phyloP scores from a whole-genome alignment of 805 yeast genomes.

The Wickerhamomyces kurtzmanii region DNA sequence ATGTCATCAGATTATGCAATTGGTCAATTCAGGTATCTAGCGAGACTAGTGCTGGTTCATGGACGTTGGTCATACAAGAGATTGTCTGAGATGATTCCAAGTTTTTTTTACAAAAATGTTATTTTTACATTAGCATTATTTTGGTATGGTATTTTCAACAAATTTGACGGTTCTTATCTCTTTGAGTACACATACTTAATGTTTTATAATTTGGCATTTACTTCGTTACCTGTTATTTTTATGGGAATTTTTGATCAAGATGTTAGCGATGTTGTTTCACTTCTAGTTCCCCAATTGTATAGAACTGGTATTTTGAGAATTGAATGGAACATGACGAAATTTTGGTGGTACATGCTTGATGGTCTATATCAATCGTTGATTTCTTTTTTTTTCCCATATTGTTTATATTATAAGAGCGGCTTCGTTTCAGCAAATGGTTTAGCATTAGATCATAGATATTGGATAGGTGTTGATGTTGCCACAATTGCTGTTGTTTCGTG shows the following conservation, averaged over 20 bases:
- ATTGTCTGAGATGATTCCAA: constrained; percentile 75
- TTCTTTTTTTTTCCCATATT: constrained; percentile 66
- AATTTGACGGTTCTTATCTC: constrained; percentile 74
- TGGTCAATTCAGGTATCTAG: constrained; percentile 70
- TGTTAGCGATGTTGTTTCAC: constrained; percentile 57
- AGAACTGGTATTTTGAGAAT: constrained; percentile 59
- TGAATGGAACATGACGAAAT: constrained; percentile 65
- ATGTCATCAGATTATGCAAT: constrained; percentile 84
- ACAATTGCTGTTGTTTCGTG: constrained; percentile 60
- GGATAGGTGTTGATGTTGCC: constrained; percentile 61
- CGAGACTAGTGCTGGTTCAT: constrained; percentile 61
- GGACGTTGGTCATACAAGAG: constrained; percentile 86
- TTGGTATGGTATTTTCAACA: constrained; percentile 69
- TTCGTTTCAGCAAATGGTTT: constrained; percentile 44
- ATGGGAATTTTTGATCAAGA: constrained; percentile 78
- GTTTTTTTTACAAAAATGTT: constrained; percentile 72
- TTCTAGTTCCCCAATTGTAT: constrained; percentile 69
- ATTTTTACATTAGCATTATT: constrained; percentile 65
- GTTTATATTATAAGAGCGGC: constrained; percentile 32
- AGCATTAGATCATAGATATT: constrained; percentile 59
- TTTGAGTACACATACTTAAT: constrained; percentile 72
- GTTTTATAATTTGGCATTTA: constrained; percentile 77
- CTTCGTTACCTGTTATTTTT: constrained; percentile 73
- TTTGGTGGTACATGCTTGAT: constrained; percentile 66
- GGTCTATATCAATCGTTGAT: constrained; percentile 69